Conservation (phyloP, 306 rosid genomes). For the Crataegus laevigata region DNA sequence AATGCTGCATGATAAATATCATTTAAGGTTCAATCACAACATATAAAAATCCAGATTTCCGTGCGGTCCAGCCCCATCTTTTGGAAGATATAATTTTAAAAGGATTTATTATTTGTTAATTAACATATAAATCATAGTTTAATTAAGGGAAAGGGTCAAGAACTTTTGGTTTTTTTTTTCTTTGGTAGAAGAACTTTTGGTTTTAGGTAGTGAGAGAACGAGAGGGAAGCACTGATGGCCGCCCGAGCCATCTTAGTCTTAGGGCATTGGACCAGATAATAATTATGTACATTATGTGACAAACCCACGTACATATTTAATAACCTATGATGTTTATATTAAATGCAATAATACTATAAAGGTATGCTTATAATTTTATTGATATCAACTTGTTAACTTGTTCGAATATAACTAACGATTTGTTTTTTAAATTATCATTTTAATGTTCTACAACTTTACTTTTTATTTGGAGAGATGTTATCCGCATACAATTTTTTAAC, state of each 20-base stretch:
- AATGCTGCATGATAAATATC: neutral
- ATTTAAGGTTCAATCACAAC: neutral
- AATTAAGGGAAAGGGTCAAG: constrained; percentile 7
- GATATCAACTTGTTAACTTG: constrained; percentile 17
- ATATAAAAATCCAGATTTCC: constrained; percentile 6
- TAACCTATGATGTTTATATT: neutral
- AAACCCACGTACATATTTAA: neutral
- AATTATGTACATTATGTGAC: neutral
- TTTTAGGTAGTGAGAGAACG: neutral
- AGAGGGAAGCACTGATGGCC: constrained; percentile 21
- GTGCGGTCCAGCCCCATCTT: neutral
- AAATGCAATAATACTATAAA: neutral
- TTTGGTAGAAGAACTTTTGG: constrained; percentile 24
- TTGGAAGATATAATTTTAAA: neutral
- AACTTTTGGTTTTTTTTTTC: constrained; percentile 16
- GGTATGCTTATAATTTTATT: neutral
- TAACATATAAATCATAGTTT: neutral
- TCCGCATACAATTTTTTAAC: too few species aligned
- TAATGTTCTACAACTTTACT: neutral
- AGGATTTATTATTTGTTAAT: neutral
- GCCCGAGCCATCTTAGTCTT: constrained; percentile 16
- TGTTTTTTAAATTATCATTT: neutral
- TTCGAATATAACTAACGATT: neutral
- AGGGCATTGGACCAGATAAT: constrained; percentile 28
- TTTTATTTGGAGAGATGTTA: neutral